Base-by-base conservation (phyloP, 305 asterid genomes). In the Rubia occidens region DNA sequence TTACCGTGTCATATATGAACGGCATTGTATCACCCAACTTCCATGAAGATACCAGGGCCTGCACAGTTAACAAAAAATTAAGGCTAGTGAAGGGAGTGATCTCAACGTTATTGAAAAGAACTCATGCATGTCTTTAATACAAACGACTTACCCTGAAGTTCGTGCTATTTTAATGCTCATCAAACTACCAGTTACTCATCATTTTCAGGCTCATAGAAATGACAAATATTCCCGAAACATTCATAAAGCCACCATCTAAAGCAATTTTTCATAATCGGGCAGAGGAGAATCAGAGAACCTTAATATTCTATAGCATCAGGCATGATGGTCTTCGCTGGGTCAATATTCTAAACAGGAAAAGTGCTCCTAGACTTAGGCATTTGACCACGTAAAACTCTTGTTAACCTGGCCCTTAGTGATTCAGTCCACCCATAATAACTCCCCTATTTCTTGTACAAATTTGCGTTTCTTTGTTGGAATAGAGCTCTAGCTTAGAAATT, bases 41-140 rank as follows among this genome's bases (percentile, higher is more conserved):
- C 96, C 98, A 89, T 53, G 98, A 82, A 29, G 92, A 83, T 35
- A 89, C 87, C 54, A 89, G 86, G 74, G 96, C 87, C 98, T 89
- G 86, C 85, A 82, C 62, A 43, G 39, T 62, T 43, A 75, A 70
- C 64, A 67, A 47, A 26, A 62, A 40, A 20, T 17, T 43, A 8
- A 49, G 18, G 40, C 53, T 64, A 67, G 9, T 17, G 8, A n/a
- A 32, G 20, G n/a, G n/a, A 40, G 21, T 40, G 64, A 26, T 26
- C 10, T 18, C 13, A 39, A 5, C 42, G 69, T 26, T 9, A 8
- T 13, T 18, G 26, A 9, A 45, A 42, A 53, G 35, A 24, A 40
- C 42, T 6, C 6, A n/a, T 14, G 29, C 24, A 49, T 17, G 20
- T 17, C 10, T 67, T 17, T 10, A 49, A 32, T 37, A 37, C 26